Base-by-base conservation (phyloP, 106 monocot genomes). In the Allium cepa region DNA sequence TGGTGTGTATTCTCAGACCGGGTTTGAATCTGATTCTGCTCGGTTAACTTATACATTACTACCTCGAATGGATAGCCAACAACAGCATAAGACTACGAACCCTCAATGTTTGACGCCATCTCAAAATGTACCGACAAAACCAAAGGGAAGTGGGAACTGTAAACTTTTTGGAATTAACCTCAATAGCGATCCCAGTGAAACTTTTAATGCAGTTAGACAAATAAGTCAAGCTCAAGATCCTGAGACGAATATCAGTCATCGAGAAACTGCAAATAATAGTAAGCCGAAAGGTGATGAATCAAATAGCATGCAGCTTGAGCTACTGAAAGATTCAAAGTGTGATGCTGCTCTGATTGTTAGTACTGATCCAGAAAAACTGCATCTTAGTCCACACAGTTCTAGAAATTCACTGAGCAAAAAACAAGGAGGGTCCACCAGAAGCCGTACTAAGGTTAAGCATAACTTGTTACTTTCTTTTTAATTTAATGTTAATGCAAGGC, bases 121-220 rank as follows among this genome's bases (percentile, higher is more conserved):
- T 55, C 53, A 55, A 55, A 55, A 55, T 66, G 61, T 76, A 70
- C 14, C 72, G 84, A 73, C 68, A 46, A 62, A 62, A 58, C 59
- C 74, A 4, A 69, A 87, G 53, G 69, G 69, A 49, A 64, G 63
- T 49, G 72, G 74, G 10, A 77, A 66, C 53, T 95, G 68, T 66
- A 95, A 88, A 71, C 75, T 95, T 36, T 95, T 95, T 78, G 95
- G 95, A 11, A 68, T 95, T 73, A 71, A 88, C 66, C 77, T 95
- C 7, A 76, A 79, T 48, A 63, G 59, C 17, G 74, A 60, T 10
- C 73, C 72, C 56, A 1, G 57, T 26, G 11, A 64, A 56, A 69
- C 66, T 69, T 72, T 75, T 10, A 64, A 26, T 46, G 22, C 47
- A 15, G 52, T 58, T 18, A 60, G 56, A 13, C 77, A 71, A 9